Percentiles rank a stretch among this genome's conserved stretches.
phyloP scores from a whole-genome alignment of 768 basidiomycete genomes.

The Suillus clintonianus region DNA sequence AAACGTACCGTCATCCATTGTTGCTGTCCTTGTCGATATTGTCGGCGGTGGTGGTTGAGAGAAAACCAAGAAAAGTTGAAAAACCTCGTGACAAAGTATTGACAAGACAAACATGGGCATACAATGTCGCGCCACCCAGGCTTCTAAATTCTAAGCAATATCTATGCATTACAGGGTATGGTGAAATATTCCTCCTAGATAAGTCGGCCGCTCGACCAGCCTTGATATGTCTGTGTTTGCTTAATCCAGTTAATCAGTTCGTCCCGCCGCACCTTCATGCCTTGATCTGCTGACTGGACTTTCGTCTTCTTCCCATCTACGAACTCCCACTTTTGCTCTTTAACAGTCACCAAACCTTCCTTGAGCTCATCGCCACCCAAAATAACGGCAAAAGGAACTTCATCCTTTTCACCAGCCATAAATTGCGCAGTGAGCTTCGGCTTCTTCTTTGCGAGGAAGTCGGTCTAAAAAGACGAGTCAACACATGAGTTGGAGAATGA shows the following conservation, averaged over 20 bases:
- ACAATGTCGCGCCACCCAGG: constrained; percentile 2
- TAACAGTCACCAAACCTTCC: constrained; percentile 84
- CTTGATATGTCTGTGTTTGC: constrained; percentile 30
- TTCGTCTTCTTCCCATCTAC: constrained; percentile 70
- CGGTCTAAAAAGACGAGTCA: constrained; percentile 53
- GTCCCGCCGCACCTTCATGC: constrained; percentile 60
- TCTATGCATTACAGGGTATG: constrained; percentile 5
- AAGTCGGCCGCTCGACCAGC: constrained; percentile 33
- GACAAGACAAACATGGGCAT: constrained; percentile 6
- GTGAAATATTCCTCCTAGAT: constrained; percentile 16
- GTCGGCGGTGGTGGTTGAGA: constrained; percentile 22
- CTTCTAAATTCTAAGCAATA: constrained; percentile 8
- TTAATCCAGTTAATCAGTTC: constrained; percentile 69
- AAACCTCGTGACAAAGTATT: constrained; percentile 5
- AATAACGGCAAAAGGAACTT: constrained; percentile 91
- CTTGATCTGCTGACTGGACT: constrained; percentile 62
- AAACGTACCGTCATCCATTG: constrained; percentile 77
- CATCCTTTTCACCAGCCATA: constrained; percentile 86
- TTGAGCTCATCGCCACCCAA: constrained; percentile 87
- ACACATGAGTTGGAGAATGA: background rate
- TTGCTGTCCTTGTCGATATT: constrained; percentile 33
- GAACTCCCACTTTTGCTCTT: constrained; percentile 86
- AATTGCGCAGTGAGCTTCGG: constrained; percentile 89
- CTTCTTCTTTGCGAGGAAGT: constrained; percentile 91
- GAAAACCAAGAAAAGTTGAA: constrained; percentile 9